These are phyloP conservation scores for Talaromyces sp. DNA, from an alignment of 2,329 filamentous ascomycete genomes.

Conservation along the genomic window DNA sequence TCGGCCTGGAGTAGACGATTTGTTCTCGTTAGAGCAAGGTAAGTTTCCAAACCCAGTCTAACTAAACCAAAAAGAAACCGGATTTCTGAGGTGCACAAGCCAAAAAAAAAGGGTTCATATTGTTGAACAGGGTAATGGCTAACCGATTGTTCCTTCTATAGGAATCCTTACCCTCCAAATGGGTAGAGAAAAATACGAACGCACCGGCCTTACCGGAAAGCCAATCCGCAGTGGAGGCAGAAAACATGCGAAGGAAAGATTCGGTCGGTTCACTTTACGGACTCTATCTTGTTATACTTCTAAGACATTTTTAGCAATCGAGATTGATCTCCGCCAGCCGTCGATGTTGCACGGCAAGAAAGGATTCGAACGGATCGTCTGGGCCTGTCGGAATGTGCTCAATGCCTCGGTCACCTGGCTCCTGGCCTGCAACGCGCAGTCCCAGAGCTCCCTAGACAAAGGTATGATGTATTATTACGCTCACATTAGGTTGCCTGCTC, in stretches of 20 bases:
- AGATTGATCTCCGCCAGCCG: slow-evolving; percentile 68
- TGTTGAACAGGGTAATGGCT: background rate
- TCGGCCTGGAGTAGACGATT: slow-evolving; percentile 64
- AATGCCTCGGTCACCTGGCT: slow-evolving; percentile 65
- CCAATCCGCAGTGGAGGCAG: slow-evolving; percentile 56
- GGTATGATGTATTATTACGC: slow-evolving; percentile 36
- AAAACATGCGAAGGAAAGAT: slow-evolving; percentile 68
- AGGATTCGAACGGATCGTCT: slow-evolving; percentile 72
- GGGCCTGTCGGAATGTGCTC: slow-evolving; percentile 76
- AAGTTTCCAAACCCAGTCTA: slow-evolving; percentile 20
- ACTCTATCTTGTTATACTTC: background rate
- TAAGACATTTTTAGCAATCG: slow-evolving; percentile 56
- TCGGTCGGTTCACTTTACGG: slow-evolving; percentile 49
- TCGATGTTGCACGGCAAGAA: slow-evolving; percentile 82
- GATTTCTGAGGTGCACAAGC: background rate
- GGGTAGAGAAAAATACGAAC: slow-evolving; percentile 77
- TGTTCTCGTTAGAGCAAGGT: slow-evolving; percentile 70
- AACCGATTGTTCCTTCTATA: slow-evolving; percentile 29
- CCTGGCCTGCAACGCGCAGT: slow-evolving; percentile 62
- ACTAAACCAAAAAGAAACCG: background rate
- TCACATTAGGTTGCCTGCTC: background rate
- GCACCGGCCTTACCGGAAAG: slow-evolving; percentile 73
- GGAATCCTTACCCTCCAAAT: slow-evolving; percentile 72
- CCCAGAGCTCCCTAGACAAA: slow-evolving; percentile 30
- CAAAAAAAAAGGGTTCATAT: background rate